A percentile compares a stretch with the other conserved stretches of the same genome.
phyloP scores from a whole-genome alignment of 352 stramenopile genomes.

The Pythium utonaiense region DNA sequence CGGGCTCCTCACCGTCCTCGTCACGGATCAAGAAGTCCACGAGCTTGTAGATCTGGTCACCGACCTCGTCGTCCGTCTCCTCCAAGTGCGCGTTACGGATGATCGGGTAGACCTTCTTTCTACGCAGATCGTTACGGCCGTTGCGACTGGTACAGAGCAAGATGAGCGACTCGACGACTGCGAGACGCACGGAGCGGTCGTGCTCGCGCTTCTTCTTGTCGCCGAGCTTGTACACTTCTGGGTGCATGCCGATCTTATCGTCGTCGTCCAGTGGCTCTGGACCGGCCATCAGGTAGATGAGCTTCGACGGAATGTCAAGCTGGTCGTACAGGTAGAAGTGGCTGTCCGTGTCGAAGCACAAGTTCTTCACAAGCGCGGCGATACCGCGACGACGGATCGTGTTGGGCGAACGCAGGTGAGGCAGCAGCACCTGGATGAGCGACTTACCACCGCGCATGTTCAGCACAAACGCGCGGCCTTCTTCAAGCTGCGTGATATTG shows the following conservation, averaged over 20 bases:
- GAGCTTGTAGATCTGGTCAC: constrained; percentile 88
- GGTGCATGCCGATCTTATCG: constrained; percentile 80
- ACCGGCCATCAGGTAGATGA: constrained; percentile 69
- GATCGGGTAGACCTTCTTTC: constrained; percentile 86
- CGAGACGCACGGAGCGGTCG: constrained; percentile 65
- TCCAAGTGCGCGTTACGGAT: constrained; percentile 80
- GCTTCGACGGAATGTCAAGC: constrained; percentile 75
- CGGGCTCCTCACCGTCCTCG: constrained; percentile 81
- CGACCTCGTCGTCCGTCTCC: constrained; percentile 76
- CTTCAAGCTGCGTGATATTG: constrained; percentile 81
- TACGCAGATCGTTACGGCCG: constrained; percentile 70
- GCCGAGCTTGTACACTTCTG: constrained; percentile 66
- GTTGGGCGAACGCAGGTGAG: constrained; percentile 80
- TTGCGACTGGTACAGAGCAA: constrained; percentile 77
- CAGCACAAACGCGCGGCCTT: constrained; percentile 74
- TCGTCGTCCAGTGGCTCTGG: constrained; percentile 74
- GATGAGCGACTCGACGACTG: constrained; percentile 68
- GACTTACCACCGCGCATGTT: constrained; percentile 68
- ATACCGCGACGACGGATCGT: constrained; percentile 75
- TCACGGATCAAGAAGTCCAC: constrained; percentile 86
- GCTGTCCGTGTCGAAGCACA: constrained; percentile 87
- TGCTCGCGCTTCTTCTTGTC: constrained; percentile 84
- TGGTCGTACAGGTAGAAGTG: constrained; percentile 88
- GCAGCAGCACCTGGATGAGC: constrained; percentile 57
- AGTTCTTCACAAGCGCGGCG: constrained; percentile 64